Base-by-base conservation (phyloP, 2,329 filamentous ascomycete species). In the Phoma sp. region DNA sequence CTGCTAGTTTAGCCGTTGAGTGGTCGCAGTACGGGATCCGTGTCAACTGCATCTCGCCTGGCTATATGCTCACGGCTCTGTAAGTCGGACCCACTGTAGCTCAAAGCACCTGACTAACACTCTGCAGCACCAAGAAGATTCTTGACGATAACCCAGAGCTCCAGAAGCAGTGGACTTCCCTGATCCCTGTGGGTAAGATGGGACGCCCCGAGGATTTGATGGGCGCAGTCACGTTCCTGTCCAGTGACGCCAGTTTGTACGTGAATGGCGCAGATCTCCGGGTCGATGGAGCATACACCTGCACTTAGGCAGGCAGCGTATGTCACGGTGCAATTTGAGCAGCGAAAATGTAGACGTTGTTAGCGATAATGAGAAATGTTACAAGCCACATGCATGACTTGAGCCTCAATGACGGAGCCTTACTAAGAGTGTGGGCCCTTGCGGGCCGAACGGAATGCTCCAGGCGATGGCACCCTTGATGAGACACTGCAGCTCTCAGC, bases 51-150 rank as follows among this genome's bases (percentile, higher is more conserved):
- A 95, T 98, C 73, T 92, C 89, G 27, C 93, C 93, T 0, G 93
- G 95, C 39, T 98, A 98, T 78, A 98, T 98, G 93, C 80, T 96
- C 63, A 97, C 93, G 13, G 90, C 92, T 54, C 79, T 97, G 89
- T 93, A 82, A 85, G 89, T 79, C 7, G 24, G 4, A 4, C 1
- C 22, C 11, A n/a, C 9, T 9, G 22, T 11, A 10, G 22, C 1
- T 40, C n/a, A 13, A 14, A 32, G 13, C 24, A 18, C 0, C 23
- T 10, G 7, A 22, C 42, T 9, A 45, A 38, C 10, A 7, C 25
- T 2, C 5, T 24, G 42, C 68, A 96, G 90, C 47, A 97, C 92
- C 37, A 87, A 92, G 79, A 96, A 96, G 80, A 97, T 98, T 65
- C 85, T 98, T 24, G 89, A 95, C 60, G 91, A 96, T 56, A 96